Percentiles rank a stretch among this genome's conserved stretches.
Evolutionary conservation across 2,329 filamentous ascomycete species (phyloP).

Genomic region (Aureobasidium sp.): DNA sequence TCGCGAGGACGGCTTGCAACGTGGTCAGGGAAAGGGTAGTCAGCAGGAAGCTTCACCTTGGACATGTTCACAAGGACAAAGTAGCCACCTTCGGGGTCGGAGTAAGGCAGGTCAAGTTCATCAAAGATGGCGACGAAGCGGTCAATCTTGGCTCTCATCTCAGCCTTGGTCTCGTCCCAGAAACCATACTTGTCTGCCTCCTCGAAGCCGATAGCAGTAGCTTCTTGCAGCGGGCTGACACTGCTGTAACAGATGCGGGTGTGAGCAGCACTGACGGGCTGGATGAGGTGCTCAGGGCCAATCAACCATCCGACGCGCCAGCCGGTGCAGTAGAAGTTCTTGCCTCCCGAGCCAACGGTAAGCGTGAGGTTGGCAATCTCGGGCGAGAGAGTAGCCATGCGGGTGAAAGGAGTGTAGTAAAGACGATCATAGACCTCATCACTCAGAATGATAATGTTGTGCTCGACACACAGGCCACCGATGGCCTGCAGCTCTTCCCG

Average conservation of each 20-base stretch:
- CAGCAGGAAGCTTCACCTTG: slow-evolving; percentile 72
- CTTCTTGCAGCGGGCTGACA: slow-evolving; percentile 89
- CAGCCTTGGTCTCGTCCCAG: slow-evolving; percentile 72
- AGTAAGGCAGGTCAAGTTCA: slow-evolving; percentile 52
- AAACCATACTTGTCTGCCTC: slow-evolving; percentile 76
- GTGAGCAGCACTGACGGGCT: slow-evolving; percentile 85
- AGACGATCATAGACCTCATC: slow-evolving; percentile 77
- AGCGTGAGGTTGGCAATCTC: slow-evolving; percentile 82
- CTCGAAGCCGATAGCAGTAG: slow-evolving; percentile 87
- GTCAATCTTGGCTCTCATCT: slow-evolving; percentile 86
- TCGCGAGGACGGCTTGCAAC: slow-evolving; percentile 80
- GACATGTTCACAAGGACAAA: slow-evolving; percentile 92
- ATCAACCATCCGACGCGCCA: slow-evolving; percentile 97
- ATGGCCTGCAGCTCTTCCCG: slow-evolving; percentile 74
- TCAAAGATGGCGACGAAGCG: slow-evolving; percentile 63
- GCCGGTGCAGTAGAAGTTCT: slow-evolving; percentile 96
- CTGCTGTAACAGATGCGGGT: slow-evolving; percentile 94
- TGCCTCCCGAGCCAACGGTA: slow-evolving; percentile 91
- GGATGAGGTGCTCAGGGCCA: slow-evolving; percentile 77
- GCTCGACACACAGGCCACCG: slow-evolving; percentile 79
- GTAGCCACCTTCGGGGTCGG: slow-evolving; percentile 91
- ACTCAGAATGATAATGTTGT: slow-evolving; percentile 73
- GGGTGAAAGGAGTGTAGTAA: slow-evolving; percentile 90
- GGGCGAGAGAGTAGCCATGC: slow-evolving; percentile 81
- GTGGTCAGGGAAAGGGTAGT: slow-evolving; percentile 82